Base-by-base conservation (phyloP, 768 basidiomycete species). In the Auriculariales sp. region DNA sequence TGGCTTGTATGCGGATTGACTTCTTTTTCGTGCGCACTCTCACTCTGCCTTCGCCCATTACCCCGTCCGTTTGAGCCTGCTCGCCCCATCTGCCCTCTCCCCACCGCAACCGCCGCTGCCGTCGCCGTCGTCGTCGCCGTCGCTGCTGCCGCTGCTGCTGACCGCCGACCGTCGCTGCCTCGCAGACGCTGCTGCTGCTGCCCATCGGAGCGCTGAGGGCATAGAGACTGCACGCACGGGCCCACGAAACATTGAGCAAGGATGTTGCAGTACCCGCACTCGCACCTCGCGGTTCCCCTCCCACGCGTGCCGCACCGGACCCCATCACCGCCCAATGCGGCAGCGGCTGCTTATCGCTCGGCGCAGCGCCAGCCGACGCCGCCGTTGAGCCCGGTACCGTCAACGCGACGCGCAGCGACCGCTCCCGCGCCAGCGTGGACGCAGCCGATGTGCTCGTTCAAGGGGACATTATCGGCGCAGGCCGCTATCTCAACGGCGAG, bases 401-500 rank as follows among this genome's bases (percentile, higher is more conserved):
- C 31, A 19, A 27, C 33, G 31, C 51, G 19, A 46, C 39, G 31
- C n/a, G 14, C 31, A 29, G 27, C 42, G 7, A 32, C 1, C 29
- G 27, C 42, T 72, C 73, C 36, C 70, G 68, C 15, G 56, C 64
- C 48, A 56, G 72, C 47, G 29, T 49, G 28, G 73, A 77, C 52
- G n/a, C n/a, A n/a, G n/a, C n/a, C n/a, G 78, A 86, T 60, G 77
- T 89, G 51, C 72, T 92, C 48, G 67, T 66, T 28, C 78, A 77
- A 1, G 86, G 86, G 12, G 88, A 91, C 57, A 55, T 78, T 56
- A 76, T 92, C 25, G 84, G 81, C 27, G 71, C 82, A 53, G 85
- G 78, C 36, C 67, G 77, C 49, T 59, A 58, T 22, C 71, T 91
- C 22, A 83, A 81, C 56, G 83, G 77, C 42, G 78, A 90, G 63